Evolutionary conservation across 169 alveolate species (phyloP).

Genomic region (Perkinsus chesapeaki): DNA sequence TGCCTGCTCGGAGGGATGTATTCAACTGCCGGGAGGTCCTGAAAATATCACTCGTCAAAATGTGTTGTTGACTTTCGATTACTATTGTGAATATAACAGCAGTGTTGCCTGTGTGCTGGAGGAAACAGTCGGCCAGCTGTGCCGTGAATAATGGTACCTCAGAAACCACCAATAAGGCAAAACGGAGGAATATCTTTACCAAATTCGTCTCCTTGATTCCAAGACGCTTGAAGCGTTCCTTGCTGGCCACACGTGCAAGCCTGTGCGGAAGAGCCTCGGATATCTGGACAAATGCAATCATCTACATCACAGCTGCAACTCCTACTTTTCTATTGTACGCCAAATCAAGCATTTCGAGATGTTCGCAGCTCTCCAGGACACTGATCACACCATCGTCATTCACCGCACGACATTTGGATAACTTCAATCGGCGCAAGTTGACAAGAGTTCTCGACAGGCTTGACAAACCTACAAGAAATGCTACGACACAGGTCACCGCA

Average conservation of each 20-base stretch:
- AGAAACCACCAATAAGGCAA: no score
- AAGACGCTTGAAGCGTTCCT: neutral
- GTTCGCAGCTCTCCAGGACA: neutral
- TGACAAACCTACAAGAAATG: neutral
- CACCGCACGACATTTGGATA: neutral
- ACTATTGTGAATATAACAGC: neutral
- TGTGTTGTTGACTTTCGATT: no score
- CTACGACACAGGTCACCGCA: neutral
- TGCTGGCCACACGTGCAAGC: neutral
- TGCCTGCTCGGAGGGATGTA: no score
- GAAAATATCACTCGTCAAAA: no score
- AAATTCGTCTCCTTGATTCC: neutral
- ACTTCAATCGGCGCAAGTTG: neutral
- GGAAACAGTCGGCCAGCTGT: neutral
- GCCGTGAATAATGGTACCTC: neutral
- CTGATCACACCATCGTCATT: neutral
- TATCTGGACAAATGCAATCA: neutral
- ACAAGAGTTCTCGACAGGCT: neutral
- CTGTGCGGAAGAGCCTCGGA: neutral
- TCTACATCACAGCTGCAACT: neutral
- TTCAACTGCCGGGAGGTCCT: no score
- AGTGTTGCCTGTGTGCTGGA: neutral
- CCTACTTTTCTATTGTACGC: neutral
- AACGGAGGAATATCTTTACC: no score
- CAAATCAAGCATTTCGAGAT: neutral